Evolutionary conservation across 2,329 filamentous ascomycete genomes (phyloP), one percentile per base, ranked within the genome.

Genomic region (Monilinia fructigena): DNA sequence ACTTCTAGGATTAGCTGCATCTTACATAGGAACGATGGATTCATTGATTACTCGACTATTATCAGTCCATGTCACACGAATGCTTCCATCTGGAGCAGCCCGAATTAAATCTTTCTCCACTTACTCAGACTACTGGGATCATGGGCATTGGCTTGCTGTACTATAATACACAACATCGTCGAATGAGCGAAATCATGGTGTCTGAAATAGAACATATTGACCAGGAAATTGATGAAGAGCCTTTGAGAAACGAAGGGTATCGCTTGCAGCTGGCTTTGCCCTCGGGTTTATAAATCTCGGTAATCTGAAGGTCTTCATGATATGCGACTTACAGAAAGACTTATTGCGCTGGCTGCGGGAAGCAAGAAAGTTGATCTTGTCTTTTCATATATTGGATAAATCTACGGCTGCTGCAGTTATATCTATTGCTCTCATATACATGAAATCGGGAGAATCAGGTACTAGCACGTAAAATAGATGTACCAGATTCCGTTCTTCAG

Each of bases 131-230:
- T 0, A 95, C 94, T 1, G 95, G 93, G 26, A 90, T 99, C 53
- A 96, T 99, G 92, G 95, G 95, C 1, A 97, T 99, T 71, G 95
- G 95, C 0, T 80, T 99, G 52, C 82, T 99, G 1, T 99, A 98
- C 77, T 96, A 90, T 79, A 90, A 93, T 75, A 97, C 93, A 38
- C 94, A 98, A 74, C 96, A 99, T 78, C 90, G 96, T 40, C 89
- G 96, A 48, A 99, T 99, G 95, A 98, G 93, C 75, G 95, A 99
- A 77, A 92, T 98, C 23, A 97, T 99, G 92, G 86, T 99, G 61
- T 98, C 94, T 0, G 95, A 99, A 76, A 95, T 99, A 68, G 93
- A 97, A 76, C 90, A 93, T 69, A 84, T 92, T 62, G 92, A 95
- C 55, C 80, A 83, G 35, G 85, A 91, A 48, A 90, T 94, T 63